Evolutionary conservation across 768 basidiomycete species (phyloP).

Genomic region (Dictyophora rubrovolvata): DNA sequence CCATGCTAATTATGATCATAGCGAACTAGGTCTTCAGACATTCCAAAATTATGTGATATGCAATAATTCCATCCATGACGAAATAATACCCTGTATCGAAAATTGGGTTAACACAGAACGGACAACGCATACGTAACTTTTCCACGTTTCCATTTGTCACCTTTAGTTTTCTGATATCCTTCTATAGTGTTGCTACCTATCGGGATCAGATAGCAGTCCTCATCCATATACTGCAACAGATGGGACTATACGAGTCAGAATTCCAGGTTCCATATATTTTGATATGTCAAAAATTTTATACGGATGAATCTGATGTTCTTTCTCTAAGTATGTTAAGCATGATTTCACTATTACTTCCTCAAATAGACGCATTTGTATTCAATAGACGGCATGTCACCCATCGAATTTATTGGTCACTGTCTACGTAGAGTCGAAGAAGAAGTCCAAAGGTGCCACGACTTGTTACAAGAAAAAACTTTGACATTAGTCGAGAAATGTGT

Average conservation of each 20-base stretch:
- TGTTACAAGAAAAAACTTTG: slow-evolving; percentile 45
- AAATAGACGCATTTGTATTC: slow-evolving; percentile 24
- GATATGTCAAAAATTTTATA: slow-evolving; percentile 43
- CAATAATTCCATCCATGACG: slow-evolving; percentile 31
- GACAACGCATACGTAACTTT: slow-evolving; percentile 10
- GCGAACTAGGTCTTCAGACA: neutral
- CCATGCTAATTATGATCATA: neutral
- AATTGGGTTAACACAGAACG: slow-evolving; percentile 51
- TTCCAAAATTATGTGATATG: neutral
- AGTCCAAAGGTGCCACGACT: slow-evolving; percentile 36
- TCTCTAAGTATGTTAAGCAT: slow-evolving; percentile 1
- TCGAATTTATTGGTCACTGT: slow-evolving; percentile 43
- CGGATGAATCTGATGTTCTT: slow-evolving; percentile 31
- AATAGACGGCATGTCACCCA: slow-evolving; percentile 28
- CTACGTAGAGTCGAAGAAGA: slow-evolving; percentile 46
- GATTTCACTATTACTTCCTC: neutral
- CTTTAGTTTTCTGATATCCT: neutral
- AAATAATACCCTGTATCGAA: slow-evolving; percentile 34
- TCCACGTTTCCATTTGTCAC: slow-evolving; percentile 13
- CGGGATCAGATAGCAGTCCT: slow-evolving; percentile 38
- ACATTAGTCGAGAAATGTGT: slow-evolving; percentile 40
- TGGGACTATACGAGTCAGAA: slow-evolving; percentile 42
- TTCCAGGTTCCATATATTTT: slow-evolving; percentile 51
- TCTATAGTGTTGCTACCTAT: slow-evolving; percentile 1
- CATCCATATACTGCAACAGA: slow-evolving; percentile 44